These are phyloP conservation scores for Fusarium sp. DNA, from an alignment of 2,329 filamentous ascomycete species.

Conservation along the genomic window DNA sequence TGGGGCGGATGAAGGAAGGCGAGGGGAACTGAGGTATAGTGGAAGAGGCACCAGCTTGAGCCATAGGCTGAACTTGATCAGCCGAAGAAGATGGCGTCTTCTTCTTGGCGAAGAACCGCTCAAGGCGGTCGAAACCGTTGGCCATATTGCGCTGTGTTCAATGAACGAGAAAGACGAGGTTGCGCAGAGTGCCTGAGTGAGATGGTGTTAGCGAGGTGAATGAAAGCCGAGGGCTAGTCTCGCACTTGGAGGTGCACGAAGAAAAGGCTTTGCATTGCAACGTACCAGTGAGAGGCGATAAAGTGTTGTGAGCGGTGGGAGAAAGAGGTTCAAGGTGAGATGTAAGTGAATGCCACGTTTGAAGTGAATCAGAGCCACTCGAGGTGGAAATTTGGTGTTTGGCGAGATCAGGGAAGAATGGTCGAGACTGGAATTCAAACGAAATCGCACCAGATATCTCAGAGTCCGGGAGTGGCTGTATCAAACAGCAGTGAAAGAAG, in stretches of 20 bases:
- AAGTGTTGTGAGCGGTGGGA: conserved; percentile 10
- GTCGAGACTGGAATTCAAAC: conserved; percentile 20
- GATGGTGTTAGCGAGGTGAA: conserved; percentile 39
- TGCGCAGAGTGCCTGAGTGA: conserved; percentile 38
- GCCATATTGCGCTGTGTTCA: conserved; percentile 55
- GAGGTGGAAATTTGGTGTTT: conserved; percentile 28
- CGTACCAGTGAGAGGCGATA: conserved; percentile 32
- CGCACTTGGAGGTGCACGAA: conserved; percentile 22
- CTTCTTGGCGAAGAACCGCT: conserved; percentile 64
- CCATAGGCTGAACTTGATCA: conserved; percentile 41
- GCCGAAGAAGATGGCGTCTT: conserved; percentile 45
- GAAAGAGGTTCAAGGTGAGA: conserved; percentile 14
- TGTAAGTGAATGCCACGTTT: conserved; percentile 21
- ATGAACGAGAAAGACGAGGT: conserved; percentile 29
- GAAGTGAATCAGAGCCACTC: conserved; percentile 37
- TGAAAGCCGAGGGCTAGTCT: conserved; percentile 8
- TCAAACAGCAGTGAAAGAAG: conserved; percentile 30
- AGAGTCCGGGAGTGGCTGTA: conserved; percentile 35
- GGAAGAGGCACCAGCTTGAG: conserved; percentile 32
- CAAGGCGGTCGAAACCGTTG: conserved; percentile 61
- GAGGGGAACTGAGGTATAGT: conserved; percentile 59
- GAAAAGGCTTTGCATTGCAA: conserved; percentile 19
- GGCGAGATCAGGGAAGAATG: conserved; percentile 27
- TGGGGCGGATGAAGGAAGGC: conserved; percentile 68
- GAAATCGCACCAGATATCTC: conserved; percentile 21